phyloP scores from a whole-genome alignment of 495 filamentous ascomycete species.

The Talaromyces ruber region DNA sequence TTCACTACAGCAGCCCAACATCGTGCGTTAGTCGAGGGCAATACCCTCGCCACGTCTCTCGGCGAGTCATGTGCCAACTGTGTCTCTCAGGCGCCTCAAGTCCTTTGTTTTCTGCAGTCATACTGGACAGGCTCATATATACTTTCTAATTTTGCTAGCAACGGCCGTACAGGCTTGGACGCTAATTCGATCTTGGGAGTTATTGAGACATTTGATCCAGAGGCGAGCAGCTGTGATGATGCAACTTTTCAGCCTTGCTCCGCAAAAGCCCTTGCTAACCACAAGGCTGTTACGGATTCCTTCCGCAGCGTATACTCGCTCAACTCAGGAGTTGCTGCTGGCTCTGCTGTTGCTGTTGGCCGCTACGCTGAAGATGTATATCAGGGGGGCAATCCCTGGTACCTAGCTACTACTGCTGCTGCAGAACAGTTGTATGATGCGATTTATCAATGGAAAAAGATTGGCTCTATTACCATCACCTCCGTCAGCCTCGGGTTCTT shows the following conservation, averaged over 20 bases:
- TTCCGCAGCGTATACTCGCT: conserved; percentile 39
- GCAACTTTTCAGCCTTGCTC: conserved; percentile 41
- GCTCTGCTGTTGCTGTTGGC: conserved; percentile 47
- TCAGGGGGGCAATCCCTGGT: conserved; percentile 56
- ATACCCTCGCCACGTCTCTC: conserved; percentile 38
- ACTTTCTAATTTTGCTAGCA: conserved; percentile 39
- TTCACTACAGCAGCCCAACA: conserved; percentile 50
- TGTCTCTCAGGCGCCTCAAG: conserved; percentile 47
- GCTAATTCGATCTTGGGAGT: conserved; percentile 48
- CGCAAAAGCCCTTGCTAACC: conserved; percentile 35
- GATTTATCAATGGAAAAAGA: conserved; percentile 46
- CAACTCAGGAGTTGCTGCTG: conserved; percentile 19
- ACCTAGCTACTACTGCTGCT: conserved; percentile 49
- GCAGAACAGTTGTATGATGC: conserved; percentile 56
- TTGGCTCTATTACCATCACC: conserved; percentile 44
- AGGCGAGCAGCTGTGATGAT: conserved; percentile 30
- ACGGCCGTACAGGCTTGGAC: conserved; percentile 45
- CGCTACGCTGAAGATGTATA: conserved; percentile 59
- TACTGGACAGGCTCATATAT: conserved; percentile 55
- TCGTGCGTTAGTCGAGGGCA: conserved; percentile 54
- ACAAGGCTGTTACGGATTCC: conserved; percentile 37
- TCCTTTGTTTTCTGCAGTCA: conserved; percentile 49
- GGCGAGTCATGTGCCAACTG: conserved; percentile 34
- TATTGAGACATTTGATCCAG: conserved; percentile 52
- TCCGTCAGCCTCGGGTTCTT: conserved; percentile 50